These are phyloP conservation scores for Fusarium sp. DNA, from an alignment of 2,329 filamentous ascomycete species.

Conservation along the genomic window DNA sequence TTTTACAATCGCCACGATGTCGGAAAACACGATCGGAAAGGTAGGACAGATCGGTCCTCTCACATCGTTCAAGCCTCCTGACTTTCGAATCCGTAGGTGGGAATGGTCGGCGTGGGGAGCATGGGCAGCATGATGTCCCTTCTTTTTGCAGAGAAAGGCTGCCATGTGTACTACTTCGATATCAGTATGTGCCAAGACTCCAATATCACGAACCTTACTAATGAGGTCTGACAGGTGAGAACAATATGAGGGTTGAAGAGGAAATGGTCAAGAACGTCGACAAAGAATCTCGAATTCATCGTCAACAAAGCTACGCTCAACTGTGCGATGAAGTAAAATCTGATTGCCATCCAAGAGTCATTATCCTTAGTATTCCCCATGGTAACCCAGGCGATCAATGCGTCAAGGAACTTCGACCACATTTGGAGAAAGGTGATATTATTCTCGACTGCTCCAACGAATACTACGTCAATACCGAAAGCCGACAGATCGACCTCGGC, in stretches of 20 bases:
- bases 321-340: not conserved
- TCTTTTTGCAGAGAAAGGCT: constrained; percentile 2
- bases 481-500: not conserved
- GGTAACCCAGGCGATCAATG: not conserved
- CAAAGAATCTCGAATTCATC: not conserved
- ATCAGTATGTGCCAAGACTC: not conserved
- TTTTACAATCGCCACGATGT: not conserved
- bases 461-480: constrained; percentile 12
- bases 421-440: not conserved
- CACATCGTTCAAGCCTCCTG: accelerated
- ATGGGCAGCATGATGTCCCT: constrained; percentile 10
- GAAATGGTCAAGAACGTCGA: not conserved
- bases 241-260: not conserved
- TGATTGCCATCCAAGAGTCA: not conserved
- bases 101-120: constrained; percentile 1
- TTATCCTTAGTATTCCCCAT: constrained; percentile 3
- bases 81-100: not conserved
- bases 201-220: not conserved
- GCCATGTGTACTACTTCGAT: not conserved
- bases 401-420: not conserved
- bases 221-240: not conserved
- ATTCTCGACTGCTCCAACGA: constrained; percentile 11
- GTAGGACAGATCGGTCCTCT: not conserved
- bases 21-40: not conserved
- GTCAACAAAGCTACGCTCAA: not conserved